Evolutionary conservation across 805 yeast genomes (phyloP).

Genomic region (Yarrowia deformans): DNA sequence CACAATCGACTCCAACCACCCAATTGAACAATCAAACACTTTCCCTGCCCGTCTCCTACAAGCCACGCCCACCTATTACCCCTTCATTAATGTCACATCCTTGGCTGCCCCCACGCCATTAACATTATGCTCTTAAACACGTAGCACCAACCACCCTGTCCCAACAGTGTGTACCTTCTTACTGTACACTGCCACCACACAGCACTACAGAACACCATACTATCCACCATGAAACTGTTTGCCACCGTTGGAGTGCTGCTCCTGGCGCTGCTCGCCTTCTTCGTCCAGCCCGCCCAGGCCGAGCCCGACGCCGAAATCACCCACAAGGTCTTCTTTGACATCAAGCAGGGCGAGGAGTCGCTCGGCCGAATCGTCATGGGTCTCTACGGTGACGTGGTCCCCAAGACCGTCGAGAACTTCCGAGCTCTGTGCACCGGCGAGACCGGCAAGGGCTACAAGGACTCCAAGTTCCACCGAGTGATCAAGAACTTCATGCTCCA

Average conservation of each 20-base stretch:
- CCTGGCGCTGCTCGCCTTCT: slow-evolving; percentile 39
- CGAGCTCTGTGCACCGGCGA: slow-evolving; percentile 79
- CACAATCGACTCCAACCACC: no score
- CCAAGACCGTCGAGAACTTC: slow-evolving; percentile 89
- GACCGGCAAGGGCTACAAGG: slow-evolving; percentile 69
- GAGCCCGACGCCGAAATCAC: slow-evolving; percentile 60
- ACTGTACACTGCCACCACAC: neutral
- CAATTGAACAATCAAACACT: no score
- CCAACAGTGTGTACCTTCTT: slow-evolving; percentile 10
- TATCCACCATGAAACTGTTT: slow-evolving; percentile 44
- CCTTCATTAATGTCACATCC: neutral
- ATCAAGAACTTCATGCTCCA: slow-evolving; percentile 79
- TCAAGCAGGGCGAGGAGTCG: slow-evolving; percentile 75
- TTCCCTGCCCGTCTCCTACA: no score
- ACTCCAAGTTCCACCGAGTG: slow-evolving; percentile 75
- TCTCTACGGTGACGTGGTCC: slow-evolving; percentile 83
- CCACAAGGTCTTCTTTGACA: slow-evolving; percentile 83
- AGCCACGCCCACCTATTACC: no score
- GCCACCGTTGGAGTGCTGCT: slow-evolving; percentile 44
- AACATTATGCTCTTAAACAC: neutral
- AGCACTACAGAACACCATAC: slow-evolving; percentile 18
- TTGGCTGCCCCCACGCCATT: neutral
- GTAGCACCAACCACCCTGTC: neutral
- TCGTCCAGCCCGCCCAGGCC: slow-evolving; percentile 38
- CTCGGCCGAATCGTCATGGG: slow-evolving; percentile 89